These are phyloP conservation scores for Drechmeria coniospora DNA, from an alignment of 2,329 filamentous ascomycete species.

Conservation along the genomic window DNA sequence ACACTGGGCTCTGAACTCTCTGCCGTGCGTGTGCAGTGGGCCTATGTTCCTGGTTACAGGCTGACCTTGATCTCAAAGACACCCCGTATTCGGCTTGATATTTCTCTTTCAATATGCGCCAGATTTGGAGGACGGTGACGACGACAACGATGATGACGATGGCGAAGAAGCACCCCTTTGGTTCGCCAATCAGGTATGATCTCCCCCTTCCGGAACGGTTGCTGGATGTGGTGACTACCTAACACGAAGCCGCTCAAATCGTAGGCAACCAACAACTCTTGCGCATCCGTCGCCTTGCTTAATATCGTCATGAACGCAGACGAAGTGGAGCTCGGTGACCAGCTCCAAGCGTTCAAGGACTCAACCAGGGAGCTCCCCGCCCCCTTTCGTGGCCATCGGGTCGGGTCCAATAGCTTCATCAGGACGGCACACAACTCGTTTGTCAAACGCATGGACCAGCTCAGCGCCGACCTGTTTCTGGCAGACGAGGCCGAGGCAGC, in stretches of 20 bases:
- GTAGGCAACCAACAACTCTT: conserved; percentile 68
- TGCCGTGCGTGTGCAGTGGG: conserved; percentile 35
- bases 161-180: conserved; percentile 43
- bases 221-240: neutral
- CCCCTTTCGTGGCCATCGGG: conserved; percentile 56
- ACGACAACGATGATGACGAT: conserved; percentile 39
- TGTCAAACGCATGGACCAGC: conserved; percentile 60
- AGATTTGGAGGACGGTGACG: conserved; percentile 13
- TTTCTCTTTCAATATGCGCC: conserved; percentile 66
- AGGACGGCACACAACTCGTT: conserved; percentile 80
- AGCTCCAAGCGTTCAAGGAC: conserved; percentile 56
- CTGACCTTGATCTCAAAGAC: conserved; percentile 24
- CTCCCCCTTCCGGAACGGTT: neutral
- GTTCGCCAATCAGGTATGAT: conserved; percentile 77
- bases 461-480: conserved; percentile 53
- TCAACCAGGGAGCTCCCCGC: conserved; percentile 55
- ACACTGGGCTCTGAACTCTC: conserved; percentile 40
- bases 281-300: conserved; percentile 80
- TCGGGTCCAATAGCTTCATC: conserved; percentile 62
- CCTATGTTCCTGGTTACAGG: neutral
- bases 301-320: conserved; percentile 85
- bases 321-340: conserved; percentile 49
- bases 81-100: conserved; percentile 71
- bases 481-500: conserved; percentile 34
- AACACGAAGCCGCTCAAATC: no score